Percentiles rank a stretch among this genome's conserved stretches.
These are phyloP conservation scores for Straminergon stramineum DNA, from an alignment of 225 moss, liverwort and hornwort genomes.

Conservation along the genomic window DNA sequence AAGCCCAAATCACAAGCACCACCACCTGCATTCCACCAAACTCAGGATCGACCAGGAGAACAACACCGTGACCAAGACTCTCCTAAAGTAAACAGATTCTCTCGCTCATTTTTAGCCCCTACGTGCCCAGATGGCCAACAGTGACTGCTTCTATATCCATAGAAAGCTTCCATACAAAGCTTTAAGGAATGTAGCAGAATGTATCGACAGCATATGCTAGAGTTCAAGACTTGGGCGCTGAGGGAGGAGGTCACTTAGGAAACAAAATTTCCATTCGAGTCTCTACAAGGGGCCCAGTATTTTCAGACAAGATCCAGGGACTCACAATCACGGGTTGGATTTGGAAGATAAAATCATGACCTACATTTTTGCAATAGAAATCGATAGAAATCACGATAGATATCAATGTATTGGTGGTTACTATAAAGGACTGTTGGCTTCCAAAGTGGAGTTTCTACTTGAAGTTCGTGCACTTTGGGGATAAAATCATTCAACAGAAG, in stretches of 20 bases:
- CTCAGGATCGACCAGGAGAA: not conserved
- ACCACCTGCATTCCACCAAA: slow-evolving; percentile 55
- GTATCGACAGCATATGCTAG: not conserved
- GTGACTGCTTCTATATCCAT: not conserved
- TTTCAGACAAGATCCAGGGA: not conserved
- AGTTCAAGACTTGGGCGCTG: not conserved
- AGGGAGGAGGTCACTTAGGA: not conserved
- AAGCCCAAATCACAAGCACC: slow-evolving; percentile 95
- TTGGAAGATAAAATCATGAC: not conserved
- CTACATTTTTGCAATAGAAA: not conserved
- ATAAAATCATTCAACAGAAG: not conserved
- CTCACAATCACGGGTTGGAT: not conserved
- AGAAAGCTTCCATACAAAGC: not conserved
- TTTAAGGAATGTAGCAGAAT: not conserved
- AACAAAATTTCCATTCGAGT: not conserved
- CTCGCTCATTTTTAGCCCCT: not conserved
- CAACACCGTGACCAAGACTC: not conserved
- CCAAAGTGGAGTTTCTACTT: not conserved
- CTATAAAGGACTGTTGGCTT: not conserved
- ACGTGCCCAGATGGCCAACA: not conserved
- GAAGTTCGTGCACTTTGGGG: not conserved
- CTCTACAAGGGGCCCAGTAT: not conserved
- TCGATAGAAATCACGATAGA: not conserved
- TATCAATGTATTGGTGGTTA: not conserved
- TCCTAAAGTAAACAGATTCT: not conserved